Evolutionary conservation across 2,329 filamentous ascomycete genomes (phyloP), one percentile per base, ranked within the genome.

Genomic region (Pyricularia pennisetigena): DNA sequence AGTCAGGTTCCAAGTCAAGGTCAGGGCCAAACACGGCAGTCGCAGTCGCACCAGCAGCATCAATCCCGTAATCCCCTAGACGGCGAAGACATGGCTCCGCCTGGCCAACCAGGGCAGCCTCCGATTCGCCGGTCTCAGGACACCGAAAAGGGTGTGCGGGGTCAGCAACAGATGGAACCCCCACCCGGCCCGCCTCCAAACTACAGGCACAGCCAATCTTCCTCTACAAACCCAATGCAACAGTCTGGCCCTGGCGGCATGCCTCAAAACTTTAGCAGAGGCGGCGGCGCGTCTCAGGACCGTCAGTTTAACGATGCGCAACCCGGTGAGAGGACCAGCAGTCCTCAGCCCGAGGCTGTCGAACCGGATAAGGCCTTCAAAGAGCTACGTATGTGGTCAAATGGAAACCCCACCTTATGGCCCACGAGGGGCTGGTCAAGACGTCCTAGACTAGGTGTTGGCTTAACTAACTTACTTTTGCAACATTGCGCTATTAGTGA

Each of bases 311-410:
- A 86, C 20, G 79, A 77, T 8, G 72, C 79, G 59, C 72, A 73
- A n/a, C 75, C 75, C 20, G 82, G 85, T 26, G 81, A 82, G 65
- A 84, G 83, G 49, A 82, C 84, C 69, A 84, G 84, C 73, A 88
- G 85, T 72, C 85, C 85, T 1, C 85, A 86, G 72, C 85, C 85
- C 3, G 76, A 81, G 7, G 75, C 78, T 24, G 64, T 35, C 23
- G 83, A 86, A 26, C 75, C 79, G 3, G 85, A 87, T 28, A 86
- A 86, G 75, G 79, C 81, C 61, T 82, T 86, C 70, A 87, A 87
- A 70, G 85, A 87, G 68, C 75, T 88, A 64, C 76, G 85, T 88
- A 81, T 71, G 82, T 78, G 54, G 41, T 49, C n/a, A 20, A 10
- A n/a, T n/a, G 16, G 20, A n/a, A n/a, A 54, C 41, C 41, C 41